A percentile compares a stretch with the other conserved stretches of the same genome.
Evolutionary conservation across 768 basidiomycete species (phyloP).

Genomic region (Boletus sp.): DNA sequence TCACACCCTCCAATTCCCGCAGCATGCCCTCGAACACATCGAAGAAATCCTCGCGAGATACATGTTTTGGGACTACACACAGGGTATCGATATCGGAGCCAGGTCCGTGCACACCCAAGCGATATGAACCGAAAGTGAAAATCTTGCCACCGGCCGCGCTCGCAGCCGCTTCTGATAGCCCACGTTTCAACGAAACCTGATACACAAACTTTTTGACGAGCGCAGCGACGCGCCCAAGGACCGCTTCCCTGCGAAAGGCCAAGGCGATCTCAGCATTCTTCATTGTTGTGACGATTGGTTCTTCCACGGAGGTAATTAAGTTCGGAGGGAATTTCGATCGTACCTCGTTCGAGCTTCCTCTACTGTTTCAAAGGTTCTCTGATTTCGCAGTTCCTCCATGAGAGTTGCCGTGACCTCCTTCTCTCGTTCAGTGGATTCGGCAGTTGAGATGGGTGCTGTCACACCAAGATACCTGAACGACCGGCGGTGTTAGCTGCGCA

Average conservation of each 20-base stretch:
- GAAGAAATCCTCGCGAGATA: slow-evolving; percentile 95
- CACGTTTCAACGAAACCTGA: slow-evolving; percentile 71
- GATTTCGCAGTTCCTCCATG: slow-evolving; percentile 85
- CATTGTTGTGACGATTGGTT: not conserved
- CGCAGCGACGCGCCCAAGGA: slow-evolving; percentile 84
- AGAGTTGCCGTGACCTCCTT: slow-evolving; percentile 80
- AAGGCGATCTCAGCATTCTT: slow-evolving; percentile 22
- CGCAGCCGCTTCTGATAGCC: slow-evolving; percentile 86
- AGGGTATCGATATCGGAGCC: slow-evolving; percentile 98
- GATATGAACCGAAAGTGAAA: slow-evolving; percentile 98
- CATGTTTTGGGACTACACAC: slow-evolving; percentile 95
- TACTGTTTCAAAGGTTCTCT: slow-evolving; percentile 87
- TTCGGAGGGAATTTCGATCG: slow-evolving; percentile 19
- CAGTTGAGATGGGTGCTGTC: slow-evolving; percentile 79
- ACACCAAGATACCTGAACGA: slow-evolving; percentile 69
- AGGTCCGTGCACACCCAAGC: slow-evolving; percentile 95
- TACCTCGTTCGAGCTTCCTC: slow-evolving; percentile 88
- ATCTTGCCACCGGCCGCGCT: slow-evolving; percentile 95
- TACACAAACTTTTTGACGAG: slow-evolving; percentile 93
- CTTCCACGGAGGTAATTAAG: slow-evolving; percentile 4
- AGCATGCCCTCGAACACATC: slow-evolving; percentile 89
- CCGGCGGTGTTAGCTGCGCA: slow-evolving; percentile 8
- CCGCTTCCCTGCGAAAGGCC: slow-evolving; percentile 69
- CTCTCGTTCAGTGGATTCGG: slow-evolving; percentile 73
- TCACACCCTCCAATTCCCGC: slow-evolving; percentile 73